Percentiles rank a stretch among this genome's conserved stretches.
These are phyloP conservation scores for Lepidopterella palustris DNA, from an alignment of 495 filamentous ascomycete genomes.

Conservation along the genomic window DNA sequence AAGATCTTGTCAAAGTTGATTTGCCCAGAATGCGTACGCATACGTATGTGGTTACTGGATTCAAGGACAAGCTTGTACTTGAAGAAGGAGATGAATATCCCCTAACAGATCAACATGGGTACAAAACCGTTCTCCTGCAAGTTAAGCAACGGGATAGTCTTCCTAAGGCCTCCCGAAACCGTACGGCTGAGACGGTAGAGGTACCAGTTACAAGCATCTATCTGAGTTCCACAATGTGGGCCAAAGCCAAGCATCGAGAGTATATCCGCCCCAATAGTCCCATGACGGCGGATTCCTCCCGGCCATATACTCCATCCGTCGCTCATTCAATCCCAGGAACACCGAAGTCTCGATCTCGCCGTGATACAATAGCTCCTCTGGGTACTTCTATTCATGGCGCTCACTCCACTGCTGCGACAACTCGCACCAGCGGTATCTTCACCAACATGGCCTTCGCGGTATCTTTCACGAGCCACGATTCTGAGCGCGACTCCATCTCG, in stretches of 20 bases:
- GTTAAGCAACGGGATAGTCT: constrained; percentile 32
- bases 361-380: constrained; percentile 4
- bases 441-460: constrained; percentile 75
- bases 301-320: constrained; percentile 26
- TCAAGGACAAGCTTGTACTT: constrained; percentile 26
- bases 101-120: constrained; percentile 33
- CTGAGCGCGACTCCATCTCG: constrained; percentile 44
- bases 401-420: constrained; percentile 15
- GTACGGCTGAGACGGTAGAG: constrained; percentile 14
- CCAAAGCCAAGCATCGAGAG: constrained; percentile 28
- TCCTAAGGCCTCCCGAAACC: not conserved
- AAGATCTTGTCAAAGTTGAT: constrained; percentile 41
- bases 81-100: constrained; percentile 21
- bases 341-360: constrained; percentile 27
- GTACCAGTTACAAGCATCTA: constrained; percentile 35
- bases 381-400: constrained; percentile 10
- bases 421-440: constrained; percentile 44
- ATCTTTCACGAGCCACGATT: constrained; percentile 53
- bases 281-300: not conserved
- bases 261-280: constrained; percentile 15
- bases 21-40: constrained; percentile 32
- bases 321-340: constrained; percentile 18
- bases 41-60: constrained; percentile 35
- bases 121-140: constrained; percentile 27
- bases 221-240: constrained; percentile 34